Evolutionary conservation across 164 flowering plant genomes (phyloP), one percentile per base, ranked within the genome.

Genomic region (Aristolochia californica): DNA sequence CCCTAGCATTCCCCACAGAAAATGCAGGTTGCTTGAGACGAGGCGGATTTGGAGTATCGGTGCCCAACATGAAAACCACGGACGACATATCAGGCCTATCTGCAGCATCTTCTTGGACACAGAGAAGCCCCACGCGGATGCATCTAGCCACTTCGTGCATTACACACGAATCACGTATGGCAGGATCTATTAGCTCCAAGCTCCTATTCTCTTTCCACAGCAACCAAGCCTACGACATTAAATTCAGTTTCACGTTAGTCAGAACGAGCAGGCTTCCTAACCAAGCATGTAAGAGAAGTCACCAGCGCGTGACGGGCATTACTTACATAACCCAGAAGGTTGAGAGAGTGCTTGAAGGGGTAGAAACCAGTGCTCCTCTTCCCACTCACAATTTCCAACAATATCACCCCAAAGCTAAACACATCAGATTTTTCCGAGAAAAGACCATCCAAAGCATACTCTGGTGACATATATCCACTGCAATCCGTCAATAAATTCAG

Each of bases 311-410:
- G 17, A 40, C 38, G 8, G 43, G 22, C 1, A 13, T 1, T 18
- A 58, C 61, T 58, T 45, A 58, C 61, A 18, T 28, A n/a, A 13
- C 24, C 50, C 4, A 28, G 18, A 27, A 58, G 50, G 44, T 13
- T 45, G 9, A n/a, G 16, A n/a, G 53, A 27, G n/a, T 28, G 22
- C 8, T 47, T 27, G 13, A 13, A 14, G 17, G 7, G 43, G 28
- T 30, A 28, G 28, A 77, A 77, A n/a, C 74, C 73, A 34, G 76
- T 69, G n/a, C 54, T 61, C 44, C 51, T 53, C 57, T 15, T 53
- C 13, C 64, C 64, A 26, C 64, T 53, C 43, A 61, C 58, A 27
- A 61, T 61, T 43, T 61, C 58, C 22, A 61, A 44, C 43, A 61
- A 18, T 27, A 61, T 18, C 20, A 61, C 43, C 24, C 64, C 58